Evolutionary conservation across 345 rosid species (phyloP), one percentile per base, ranked within the genome.

Genomic region (Citrus glauca): DNA sequence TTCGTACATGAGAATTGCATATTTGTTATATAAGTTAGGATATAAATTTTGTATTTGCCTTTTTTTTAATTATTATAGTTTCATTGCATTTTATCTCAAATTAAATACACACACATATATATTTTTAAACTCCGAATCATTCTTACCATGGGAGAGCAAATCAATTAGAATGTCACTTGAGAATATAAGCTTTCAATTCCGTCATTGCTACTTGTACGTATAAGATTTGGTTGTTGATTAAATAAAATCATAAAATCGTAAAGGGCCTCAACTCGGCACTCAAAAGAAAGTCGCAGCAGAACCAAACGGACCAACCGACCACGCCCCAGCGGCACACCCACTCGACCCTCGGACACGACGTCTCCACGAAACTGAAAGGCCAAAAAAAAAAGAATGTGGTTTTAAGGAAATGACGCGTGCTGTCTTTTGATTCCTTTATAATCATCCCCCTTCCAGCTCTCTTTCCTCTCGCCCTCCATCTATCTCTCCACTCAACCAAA

Each of bases 401-500:
- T 74, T 33, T 28, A 79, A 55, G 65, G 33, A 80, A 74, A 32
- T 48, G 79, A 85, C 74, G 81, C 85, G 75, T 82, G 81, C 78
- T 57, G 27, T 42, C 77, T 63, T 59, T 72, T 73, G 78, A 79
- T 77, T 84, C 71, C 85, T 84, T 80, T 82, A 69, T 82, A 84
- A 71, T 22, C 81, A 30, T 19, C 45, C 30, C 61, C 73, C 38
- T 53, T 42, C 53, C 20, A 19, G 38, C 37, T 40, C 32, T 27
- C 64, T 56, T 77, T 24, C 79, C 27, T 9, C 24, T 22, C 35
- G 2, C 25, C 2, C 19, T 7, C 30, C 40, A 7, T 50, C 69
- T 17, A n/a, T 37, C 48, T 22, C 2, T 27, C 6, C 75, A 20
- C 50, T 55, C 65, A 57, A 45, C 59, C 68, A 71, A 78, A 28